Conservation (phyloP, 208 protist species). For the Trichomonas tenax region DNA sequence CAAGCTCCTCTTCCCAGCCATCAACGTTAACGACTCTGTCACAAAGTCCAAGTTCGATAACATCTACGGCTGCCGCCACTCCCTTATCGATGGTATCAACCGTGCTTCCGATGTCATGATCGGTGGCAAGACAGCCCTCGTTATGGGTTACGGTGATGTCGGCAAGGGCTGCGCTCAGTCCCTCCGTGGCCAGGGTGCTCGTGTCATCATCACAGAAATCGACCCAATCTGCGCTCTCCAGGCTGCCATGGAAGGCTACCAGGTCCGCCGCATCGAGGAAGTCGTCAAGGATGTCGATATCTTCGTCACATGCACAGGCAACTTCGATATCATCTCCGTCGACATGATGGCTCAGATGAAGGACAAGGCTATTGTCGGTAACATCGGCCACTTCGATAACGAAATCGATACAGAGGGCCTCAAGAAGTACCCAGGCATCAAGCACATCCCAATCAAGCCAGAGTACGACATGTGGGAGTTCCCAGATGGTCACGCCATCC, state of each 20-base stretch:
- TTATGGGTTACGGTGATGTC: conserved; percentile 95
- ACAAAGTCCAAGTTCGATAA: conserved; percentile 99
- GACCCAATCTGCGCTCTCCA: conserved; percentile 98
- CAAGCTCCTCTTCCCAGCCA: conserved; percentile 84
- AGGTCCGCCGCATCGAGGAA: conserved; percentile 83
- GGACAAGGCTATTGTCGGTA: conserved; percentile 92
- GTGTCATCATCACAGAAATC: conserved; percentile 92
- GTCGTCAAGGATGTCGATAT: conserved; percentile 78
- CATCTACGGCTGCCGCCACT: conserved; percentile 86
- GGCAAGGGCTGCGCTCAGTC: conserved; percentile 91
- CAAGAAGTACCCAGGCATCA: conserved; percentile 60
- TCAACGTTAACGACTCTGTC: conserved; percentile 99
- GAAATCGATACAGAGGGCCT: conserved; percentile 93
- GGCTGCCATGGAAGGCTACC: conserved; percentile 91
- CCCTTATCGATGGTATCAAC: conserved; percentile 96
- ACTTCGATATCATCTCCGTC: conserved; percentile 77
- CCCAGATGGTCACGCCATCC: conserved; percentile 56
- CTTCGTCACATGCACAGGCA: conserved; percentile 18
- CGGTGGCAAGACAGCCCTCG: conserved; percentile 85
- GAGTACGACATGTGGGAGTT: conserved; percentile 92
- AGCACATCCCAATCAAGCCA: conserved; percentile 89
- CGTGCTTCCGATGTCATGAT: conserved; percentile 98
- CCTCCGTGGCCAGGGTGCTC: conserved; percentile 76
- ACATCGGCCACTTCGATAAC: conserved; percentile 99
- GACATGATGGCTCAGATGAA: conserved; percentile 91